These are phyloP conservation scores for Hymenochaete sp. DNA, from an alignment of 1,284 basidiomycete genomes.

Conservation along the genomic window DNA sequence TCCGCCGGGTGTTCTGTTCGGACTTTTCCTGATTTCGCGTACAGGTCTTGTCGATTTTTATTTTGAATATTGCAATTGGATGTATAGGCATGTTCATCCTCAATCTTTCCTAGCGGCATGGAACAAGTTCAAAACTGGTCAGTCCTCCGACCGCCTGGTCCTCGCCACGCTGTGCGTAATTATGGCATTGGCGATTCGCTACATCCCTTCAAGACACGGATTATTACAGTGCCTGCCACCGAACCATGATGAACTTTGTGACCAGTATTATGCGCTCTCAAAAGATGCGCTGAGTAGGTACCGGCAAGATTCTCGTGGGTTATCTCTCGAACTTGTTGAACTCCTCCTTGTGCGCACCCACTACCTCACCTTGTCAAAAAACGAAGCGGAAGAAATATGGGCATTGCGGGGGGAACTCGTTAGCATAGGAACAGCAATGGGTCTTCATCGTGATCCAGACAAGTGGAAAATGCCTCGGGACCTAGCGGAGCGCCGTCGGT, in stretches of 20 bases:
- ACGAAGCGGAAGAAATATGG: constrained; percentile 76
- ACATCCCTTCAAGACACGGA: constrained; percentile 56
- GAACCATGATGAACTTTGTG: constrained; percentile 47
- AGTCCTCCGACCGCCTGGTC: constrained; percentile 54
- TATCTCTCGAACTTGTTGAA: constrained; percentile 68
- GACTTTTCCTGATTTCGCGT: not conserved
- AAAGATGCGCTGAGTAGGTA: constrained; percentile 54
- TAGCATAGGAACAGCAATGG: constrained; percentile 68
- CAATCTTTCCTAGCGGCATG: constrained; percentile 51
- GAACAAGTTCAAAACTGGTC: constrained; percentile 61
- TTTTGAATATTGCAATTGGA: constrained; percentile 80
- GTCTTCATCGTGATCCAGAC: constrained; percentile 73
- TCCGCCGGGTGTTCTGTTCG: not conserved
- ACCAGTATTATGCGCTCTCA: constrained; percentile 59
- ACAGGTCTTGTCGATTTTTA: constrained; percentile 54
- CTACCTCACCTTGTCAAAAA: constrained; percentile 63
- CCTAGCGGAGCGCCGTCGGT: constrained; percentile 63
- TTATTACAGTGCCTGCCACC: constrained; percentile 35
- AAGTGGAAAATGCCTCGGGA: constrained; percentile 60
- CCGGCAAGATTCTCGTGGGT: constrained; percentile 49
- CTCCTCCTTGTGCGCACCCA: constrained; percentile 58
- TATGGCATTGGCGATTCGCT: constrained; percentile 62
- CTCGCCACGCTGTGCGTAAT: constrained; percentile 64
- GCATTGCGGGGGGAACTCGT: constrained; percentile 62
- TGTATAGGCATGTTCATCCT: constrained; percentile 68